phyloP scores from a whole-genome alignment of 2,329 filamentous ascomycete genomes.

The Thermomyces lanuginosus region DNA sequence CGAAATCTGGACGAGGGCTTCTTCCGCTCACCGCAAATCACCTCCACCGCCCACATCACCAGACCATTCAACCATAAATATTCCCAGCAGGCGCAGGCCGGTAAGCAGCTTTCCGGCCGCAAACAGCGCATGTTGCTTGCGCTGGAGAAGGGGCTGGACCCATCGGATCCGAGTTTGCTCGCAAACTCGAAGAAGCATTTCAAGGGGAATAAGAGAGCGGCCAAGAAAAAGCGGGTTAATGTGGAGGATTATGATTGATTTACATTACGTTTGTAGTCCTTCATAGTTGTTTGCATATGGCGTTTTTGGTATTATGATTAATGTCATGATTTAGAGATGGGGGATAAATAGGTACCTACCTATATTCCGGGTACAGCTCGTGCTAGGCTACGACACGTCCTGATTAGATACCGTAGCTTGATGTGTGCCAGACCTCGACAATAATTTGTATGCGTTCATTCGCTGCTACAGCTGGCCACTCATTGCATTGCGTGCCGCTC shows the following conservation, averaged over 20 bases:
- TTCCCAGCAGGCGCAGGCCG: slow-evolving; percentile 61
- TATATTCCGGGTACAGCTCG: too few species aligned
- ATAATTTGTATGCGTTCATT: too few species aligned
- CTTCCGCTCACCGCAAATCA: slow-evolving; percentile 49
- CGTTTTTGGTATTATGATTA: too few species aligned
- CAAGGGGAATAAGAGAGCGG: slow-evolving; percentile 24
- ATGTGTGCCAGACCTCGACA: too few species aligned
- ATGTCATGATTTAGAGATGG: too few species aligned
- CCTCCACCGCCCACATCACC: slow-evolving; percentile 48
- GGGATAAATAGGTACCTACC: too few species aligned
- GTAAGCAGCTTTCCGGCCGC: slow-evolving; percentile 61
- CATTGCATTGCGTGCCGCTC: too few species aligned
- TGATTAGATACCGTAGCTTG: too few species aligned
- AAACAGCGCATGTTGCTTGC: slow-evolving; percentile 68
- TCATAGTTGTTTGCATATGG: too few species aligned
- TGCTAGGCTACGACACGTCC: too few species aligned
- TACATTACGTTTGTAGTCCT: background rate
- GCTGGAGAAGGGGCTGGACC: slow-evolving; percentile 69
- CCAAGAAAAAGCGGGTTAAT: slow-evolving; percentile 12
- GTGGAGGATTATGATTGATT: slow-evolving; percentile 5
- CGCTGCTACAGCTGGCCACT: too few species aligned
- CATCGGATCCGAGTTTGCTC: slow-evolving; percentile 46
- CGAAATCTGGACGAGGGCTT: slow-evolving; percentile 72
- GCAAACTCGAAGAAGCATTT: slow-evolving; percentile 69
- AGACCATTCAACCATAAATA: slow-evolving; percentile 87